A percentile compares a stretch with the other conserved stretches of the same genome.
phyloP scores from a whole-genome alignment of 2,329 filamentous ascomycete species.

The Aspergillus bombycis region DNA sequence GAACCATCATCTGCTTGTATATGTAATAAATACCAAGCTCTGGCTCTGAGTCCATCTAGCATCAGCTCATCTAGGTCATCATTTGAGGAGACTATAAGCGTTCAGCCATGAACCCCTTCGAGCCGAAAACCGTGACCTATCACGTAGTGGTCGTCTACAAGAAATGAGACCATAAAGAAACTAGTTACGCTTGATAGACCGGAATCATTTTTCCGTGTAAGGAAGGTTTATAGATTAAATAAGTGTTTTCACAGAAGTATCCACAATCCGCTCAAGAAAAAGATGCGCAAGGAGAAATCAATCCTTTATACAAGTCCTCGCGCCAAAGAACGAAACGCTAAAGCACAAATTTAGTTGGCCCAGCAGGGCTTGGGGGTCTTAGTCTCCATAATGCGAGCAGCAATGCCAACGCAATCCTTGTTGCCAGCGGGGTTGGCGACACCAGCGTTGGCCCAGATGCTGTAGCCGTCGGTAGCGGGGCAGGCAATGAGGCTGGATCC shows the following conservation, averaged over 20 bases:
- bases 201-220: background rate
- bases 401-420: constrained; percentile 38
- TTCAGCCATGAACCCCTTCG: background rate
- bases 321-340: background rate
- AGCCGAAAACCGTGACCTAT: background rate
- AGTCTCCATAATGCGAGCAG: constrained; percentile 28
- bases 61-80: too few relatives aligned
- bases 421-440: constrained; percentile 35
- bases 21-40: too few relatives aligned
- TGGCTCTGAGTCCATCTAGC: too few relatives aligned
- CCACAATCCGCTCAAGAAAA: background rate
- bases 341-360: constrained; percentile 17
- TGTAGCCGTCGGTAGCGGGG: constrained; percentile 51
- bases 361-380: constrained; percentile 28
- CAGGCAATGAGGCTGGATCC: constrained; percentile 56
- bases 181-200: background rate
- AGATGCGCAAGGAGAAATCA: background rate
- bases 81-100: too few relatives aligned
- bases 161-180: too few relatives aligned
- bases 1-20: background rate
- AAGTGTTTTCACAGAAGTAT: background rate
- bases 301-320: background rate
- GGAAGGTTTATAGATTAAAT: background rate
- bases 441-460: constrained; percentile 35
- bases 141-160: too few relatives aligned